phyloP scores from a whole-genome alignment of 257 asterid genomes.

The Mitragyna speciosa region DNA sequence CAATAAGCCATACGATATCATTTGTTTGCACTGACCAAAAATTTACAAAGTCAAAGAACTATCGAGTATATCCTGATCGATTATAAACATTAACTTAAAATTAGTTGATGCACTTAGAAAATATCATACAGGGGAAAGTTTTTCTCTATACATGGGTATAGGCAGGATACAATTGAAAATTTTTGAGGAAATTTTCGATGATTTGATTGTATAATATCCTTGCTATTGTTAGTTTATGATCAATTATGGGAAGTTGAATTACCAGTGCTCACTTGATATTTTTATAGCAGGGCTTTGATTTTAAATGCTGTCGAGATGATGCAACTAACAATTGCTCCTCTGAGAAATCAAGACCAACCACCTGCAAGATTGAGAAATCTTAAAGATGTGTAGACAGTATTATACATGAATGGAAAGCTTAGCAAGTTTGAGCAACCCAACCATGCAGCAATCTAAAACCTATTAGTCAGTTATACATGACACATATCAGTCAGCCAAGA shows the following conservation, averaged over 20 bases:
- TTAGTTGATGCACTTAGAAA: not conserved
- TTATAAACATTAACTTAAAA: not conserved
- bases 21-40: not conserved
- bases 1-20: slow-evolving; percentile 18
- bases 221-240: slow-evolving; percentile 5
- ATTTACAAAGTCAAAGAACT: not conserved
- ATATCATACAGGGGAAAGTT: too few relatives aligned
- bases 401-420: too few relatives aligned
- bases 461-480: too few relatives aligned
- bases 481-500: too few relatives aligned
- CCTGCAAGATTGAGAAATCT: slow-evolving; percentile 39
- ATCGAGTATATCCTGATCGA: not conserved
- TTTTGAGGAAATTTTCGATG: not conserved
- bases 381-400: not conserved
- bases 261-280: slow-evolving; percentile 69
- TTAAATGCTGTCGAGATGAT: slow-evolving; percentile 61
- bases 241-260: slow-evolving; percentile 19
- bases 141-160: too few relatives aligned
- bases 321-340: slow-evolving; percentile 69
- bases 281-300: slow-evolving; percentile 60
- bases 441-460: too few relatives aligned
- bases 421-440: not conserved
- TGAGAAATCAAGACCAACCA: slow-evolving; percentile 84
- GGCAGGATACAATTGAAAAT: not conserved
- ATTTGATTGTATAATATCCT: not conserved